Evolutionary conservation across 768 basidiomycete species (phyloP), one percentile per base, ranked within the genome.

Genomic region (Pleurotus sapidus): DNA sequence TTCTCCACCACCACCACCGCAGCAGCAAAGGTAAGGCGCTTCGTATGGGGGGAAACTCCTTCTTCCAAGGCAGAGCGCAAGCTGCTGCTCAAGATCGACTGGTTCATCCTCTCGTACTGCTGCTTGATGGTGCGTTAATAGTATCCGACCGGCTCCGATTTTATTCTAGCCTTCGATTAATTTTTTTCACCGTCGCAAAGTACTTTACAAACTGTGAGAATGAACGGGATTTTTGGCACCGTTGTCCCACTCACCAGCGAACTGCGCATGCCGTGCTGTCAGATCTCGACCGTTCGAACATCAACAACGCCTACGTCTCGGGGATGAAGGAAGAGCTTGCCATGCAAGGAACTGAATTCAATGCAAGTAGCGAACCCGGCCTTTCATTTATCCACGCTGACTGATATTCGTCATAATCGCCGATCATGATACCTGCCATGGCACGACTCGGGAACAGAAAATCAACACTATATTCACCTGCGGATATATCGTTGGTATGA

Each of bases 291-390:
- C 72, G 86, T 56, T 84, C 86, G 30, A 88, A 88, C 68, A 73
- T 89, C 25, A 75, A 77, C 61, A 90, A 90, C 68, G 88, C 88
- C 9, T 89, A 88, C 68, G 85, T 88, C n/a, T 88, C 86, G 4
- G 88, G 88, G 5, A 88, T 91, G 87, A 84, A 79, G 59, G 85
- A 89, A 68, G 87, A 87, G 18, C 74, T 90, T 38, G 62, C 77
- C 56, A 86, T 89, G 84, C 67, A 74, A 43, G 86, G 86, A 39
- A 84, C 78, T 40, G 76, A 89, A 47, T 82, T 83, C 64, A 88
- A 89, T 63, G 80, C 82, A 50, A 60, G 74, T 34, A 34, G 30
- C 30, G 30, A 34, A 34, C 30, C 11, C 30, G 30, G 30, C 30
- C 30, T 34, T 17, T 49, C 27, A 39, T 37, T 49, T 23, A 57